phyloP scores from a whole-genome alignment of 2,329 filamentous ascomycete species.

The Colletotrichum melonis region DNA sequence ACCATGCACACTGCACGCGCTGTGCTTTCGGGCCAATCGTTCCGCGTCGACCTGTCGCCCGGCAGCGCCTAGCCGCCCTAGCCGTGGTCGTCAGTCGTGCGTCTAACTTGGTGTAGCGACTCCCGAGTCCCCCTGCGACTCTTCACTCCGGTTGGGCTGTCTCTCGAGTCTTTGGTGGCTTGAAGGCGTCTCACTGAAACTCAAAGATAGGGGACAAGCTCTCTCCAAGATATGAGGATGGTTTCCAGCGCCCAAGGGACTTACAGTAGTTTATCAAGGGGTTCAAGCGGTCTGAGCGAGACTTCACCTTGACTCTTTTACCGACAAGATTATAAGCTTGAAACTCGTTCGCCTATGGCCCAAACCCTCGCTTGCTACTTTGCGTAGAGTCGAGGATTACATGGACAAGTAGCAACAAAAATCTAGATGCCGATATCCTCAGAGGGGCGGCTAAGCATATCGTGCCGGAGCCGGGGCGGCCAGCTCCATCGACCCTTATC shows the following conservation, averaged over 20 bases:
- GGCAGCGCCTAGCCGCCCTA: not conserved
- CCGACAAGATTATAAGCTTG: not conserved
- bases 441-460: not conserved
- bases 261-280: not conserved
- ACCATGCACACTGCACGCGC: not conserved
- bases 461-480: not conserved
- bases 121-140: not conserved
- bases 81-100: not conserved
- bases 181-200: conserved; percentile 33
- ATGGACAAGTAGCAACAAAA: not conserved
- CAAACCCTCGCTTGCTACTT: not conserved
- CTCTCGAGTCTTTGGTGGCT: conserved; percentile 14
- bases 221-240: not conserved
- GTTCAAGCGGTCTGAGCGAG: not conserved
- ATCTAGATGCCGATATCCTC: not conserved
- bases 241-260: not conserved
- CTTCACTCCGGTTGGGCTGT: not conserved
- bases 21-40: conserved; percentile 5
- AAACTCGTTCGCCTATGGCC: not conserved
- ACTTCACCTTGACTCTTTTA: not conserved
- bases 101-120: not conserved
- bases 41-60: not conserved
- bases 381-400: not conserved
- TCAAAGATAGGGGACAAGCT: not conserved
- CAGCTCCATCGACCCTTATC: not conserved